Base-by-base conservation (phyloP, 2,329 filamentous ascomycete species). In the Fusarium siculi region DNA sequence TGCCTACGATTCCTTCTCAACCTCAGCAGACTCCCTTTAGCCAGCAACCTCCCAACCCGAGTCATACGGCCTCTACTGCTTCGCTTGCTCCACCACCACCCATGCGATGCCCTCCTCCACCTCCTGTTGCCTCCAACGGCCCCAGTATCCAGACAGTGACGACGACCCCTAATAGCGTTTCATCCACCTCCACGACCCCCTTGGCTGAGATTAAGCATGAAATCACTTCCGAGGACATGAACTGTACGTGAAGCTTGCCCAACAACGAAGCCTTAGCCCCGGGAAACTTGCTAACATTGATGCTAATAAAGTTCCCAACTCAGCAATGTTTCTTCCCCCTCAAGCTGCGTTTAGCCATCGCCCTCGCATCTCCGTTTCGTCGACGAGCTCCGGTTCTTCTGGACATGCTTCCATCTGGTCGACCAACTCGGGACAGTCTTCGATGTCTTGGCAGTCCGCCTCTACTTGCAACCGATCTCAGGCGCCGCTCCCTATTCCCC, bases 361-460 rank as follows among this genome's bases (percentile, higher is more conserved):
- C 39, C 82, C 84, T 39, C 80, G 84, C 54, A 85, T 85, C 60
- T 85, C 84, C n/a, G 81, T 85, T 39, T 87, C 86, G 2, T 87
- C 86, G 6, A 85, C 85, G 12, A 87, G 85, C 76, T 86, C 85
- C 16, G 83, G 83, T 23, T 87, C 85, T 23, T 86, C 85, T 8
- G 85, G 85, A n/a, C 84, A 85, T 63, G 82, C 84, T 19, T 86
- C 85, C 43, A 80, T 86, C 61, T 82, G 84, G 80, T 87, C 85
- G 7, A 84, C 80, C 52, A 82, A 81, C 60, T 83, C 81, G 2
- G 80, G 78, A 11, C 81, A 81, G 47, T 83, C 82, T 12, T 82
- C 82, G 47, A 80, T 84, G 72, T 83, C 83, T 12, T 84, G 82
- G 76, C 80, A 85, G 52, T 78, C 78, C 5, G 68, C 67, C 36